Conservation (phyloP, 371 early-diverging fungal species). For the Apophysomyces sp. region DNA sequence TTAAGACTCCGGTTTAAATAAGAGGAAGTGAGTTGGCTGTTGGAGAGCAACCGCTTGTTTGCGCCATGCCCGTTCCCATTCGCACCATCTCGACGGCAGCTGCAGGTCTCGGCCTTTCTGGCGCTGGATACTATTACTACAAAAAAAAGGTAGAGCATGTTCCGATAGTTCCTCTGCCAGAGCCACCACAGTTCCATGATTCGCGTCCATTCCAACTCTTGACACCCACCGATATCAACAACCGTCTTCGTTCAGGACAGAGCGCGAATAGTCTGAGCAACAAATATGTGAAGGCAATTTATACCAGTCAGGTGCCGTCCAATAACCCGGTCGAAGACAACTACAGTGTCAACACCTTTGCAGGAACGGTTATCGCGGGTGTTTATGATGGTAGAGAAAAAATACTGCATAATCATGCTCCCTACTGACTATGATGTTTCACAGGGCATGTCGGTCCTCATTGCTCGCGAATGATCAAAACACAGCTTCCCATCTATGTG, state of each 20-base stretch:
- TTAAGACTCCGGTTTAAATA: no score
- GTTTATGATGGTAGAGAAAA: constrained; percentile 45
- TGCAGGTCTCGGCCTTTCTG: constrained; percentile 25
- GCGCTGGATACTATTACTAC: constrained; percentile 23
- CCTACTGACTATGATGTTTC: not conserved
- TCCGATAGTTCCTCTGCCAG: not conserved
- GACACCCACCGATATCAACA: constrained; percentile 26
- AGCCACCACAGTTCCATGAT: constrained; percentile 18
- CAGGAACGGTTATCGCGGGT: constrained; percentile 37
- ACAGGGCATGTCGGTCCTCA: constrained; percentile 48
- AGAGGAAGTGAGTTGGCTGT: no score
- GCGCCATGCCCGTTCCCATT: constrained; percentile 20
- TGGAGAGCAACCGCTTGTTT: not conserved
- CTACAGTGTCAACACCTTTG: constrained; percentile 33
- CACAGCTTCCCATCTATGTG: constrained; percentile 45
- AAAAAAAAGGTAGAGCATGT: not conserved
- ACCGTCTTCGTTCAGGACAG: constrained; percentile 32
- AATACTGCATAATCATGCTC: not conserved
- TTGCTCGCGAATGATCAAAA: constrained; percentile 36
- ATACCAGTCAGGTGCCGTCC: constrained; percentile 40
- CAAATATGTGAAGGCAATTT: constrained; percentile 28
- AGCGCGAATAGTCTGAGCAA: constrained; percentile 13
- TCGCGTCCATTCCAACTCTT: constrained; percentile 33
- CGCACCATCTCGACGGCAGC: constrained; percentile 25
- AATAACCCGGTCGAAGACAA: constrained; percentile 50